A percentile compares a stretch with the other conserved stretches of the same genome.
phyloP scores from a whole-genome alignment of 2,329 filamentous ascomycete genomes.

The Aureobasidium musti region DNA sequence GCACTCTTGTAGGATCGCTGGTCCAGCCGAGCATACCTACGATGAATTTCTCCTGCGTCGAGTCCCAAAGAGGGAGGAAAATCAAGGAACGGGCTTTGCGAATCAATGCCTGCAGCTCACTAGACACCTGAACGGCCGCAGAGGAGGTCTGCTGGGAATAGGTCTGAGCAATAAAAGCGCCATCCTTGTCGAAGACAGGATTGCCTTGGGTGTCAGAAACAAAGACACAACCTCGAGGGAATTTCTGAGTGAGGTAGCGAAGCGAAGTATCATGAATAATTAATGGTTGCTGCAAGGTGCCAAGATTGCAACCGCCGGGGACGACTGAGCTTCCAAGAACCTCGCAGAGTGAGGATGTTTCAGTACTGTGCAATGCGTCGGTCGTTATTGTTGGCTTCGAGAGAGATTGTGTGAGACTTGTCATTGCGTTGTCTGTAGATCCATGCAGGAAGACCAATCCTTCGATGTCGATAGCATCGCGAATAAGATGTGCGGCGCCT shows the following conservation, averaged over 20 bases:
- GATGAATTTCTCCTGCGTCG: slow-evolving; percentile 46
- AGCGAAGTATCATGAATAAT: slow-evolving; percentile 6
- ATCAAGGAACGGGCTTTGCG: slow-evolving; percentile 44
- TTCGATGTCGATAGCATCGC: slow-evolving; percentile 48
- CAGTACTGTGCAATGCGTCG: too few relatives aligned
- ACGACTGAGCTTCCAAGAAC: slow-evolving; percentile 12
- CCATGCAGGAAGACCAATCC: slow-evolving; percentile 47
- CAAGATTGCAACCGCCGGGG: neutral
- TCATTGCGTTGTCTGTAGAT: neutral
- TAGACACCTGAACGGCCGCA: neutral
- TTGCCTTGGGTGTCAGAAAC: neutral
- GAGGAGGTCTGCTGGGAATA: neutral
- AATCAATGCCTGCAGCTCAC: neutral
- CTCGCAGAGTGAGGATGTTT: neutral
- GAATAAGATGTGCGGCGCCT: slow-evolving; percentile 50
- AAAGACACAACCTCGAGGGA: slow-evolving; percentile 19
- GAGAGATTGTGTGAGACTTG: neutral
- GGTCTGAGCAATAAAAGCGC: slow-evolving; percentile 5
- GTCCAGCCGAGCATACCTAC: slow-evolving; percentile 48
- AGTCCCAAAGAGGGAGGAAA: slow-evolving; percentile 55
- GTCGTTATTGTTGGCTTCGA: neutral
- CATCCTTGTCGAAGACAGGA: neutral
- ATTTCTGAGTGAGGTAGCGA: slow-evolving; percentile 5
- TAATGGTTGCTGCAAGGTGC: neutral
- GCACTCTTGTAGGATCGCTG: slow-evolving; percentile 44